Base-by-base conservation (phyloP, 257 asterid species). In the Cruciata laevipes region DNA sequence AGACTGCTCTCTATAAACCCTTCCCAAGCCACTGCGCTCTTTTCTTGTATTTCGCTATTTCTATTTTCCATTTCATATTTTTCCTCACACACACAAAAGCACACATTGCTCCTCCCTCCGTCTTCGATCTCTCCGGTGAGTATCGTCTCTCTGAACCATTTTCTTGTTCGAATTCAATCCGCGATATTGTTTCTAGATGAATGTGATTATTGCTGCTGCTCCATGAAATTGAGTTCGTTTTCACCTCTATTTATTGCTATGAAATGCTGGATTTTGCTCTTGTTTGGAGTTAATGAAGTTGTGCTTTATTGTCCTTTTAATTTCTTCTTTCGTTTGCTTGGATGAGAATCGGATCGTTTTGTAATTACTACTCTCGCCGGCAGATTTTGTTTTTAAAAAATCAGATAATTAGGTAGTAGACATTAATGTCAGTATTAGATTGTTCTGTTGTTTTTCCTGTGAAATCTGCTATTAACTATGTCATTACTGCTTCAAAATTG, bases 101-200 rank as follows among this genome's bases (percentile, higher is more conserved):
- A 44, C 64, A 35, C 66, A 35, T 18, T 33, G 66, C 42, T 67
- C 62, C 70, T 13, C 73, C 55, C 49, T 62, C 61, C 30, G 42
- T 38, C 71, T 40, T 59, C 75, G 75, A 69, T 65, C 75, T 72
- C 66, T 75, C 71, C 32, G 69, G 75, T 75, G 38, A 35, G 65
- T 65, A 35, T 58, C 37, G 3, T 11, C 24, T 21, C 10, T 57
- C 61, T 6, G 16, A 42, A 33, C 63, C 8, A 14, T 32, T 32
- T 18, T 2, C 16, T 30, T 35, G 30, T 40, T 61, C 12, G 27
- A n/a, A 23, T 60, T 44, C 20, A 30, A 44, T 32, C 7, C 6
- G 42, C 17, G 2, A 52, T 31, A 32, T 31, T 32, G 60, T 13
- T 3, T 16, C 25, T 44, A 23, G 38, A 16, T 25, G 11, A 40